Base-by-base conservation (phyloP, 768 basidiomycete species). In the Hypholoma sublateritium region DNA sequence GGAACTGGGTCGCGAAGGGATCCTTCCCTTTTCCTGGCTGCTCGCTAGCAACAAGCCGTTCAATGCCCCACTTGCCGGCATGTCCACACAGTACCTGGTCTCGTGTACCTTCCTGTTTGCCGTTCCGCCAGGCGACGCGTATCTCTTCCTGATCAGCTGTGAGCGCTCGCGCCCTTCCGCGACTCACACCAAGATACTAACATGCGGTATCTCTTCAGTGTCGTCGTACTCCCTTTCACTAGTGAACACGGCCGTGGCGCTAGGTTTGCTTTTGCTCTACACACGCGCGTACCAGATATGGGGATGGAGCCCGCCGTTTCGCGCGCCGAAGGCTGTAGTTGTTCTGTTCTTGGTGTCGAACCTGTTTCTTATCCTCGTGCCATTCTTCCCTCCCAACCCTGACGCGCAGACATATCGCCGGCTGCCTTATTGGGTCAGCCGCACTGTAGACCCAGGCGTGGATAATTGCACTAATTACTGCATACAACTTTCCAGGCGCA, bases 1-100 rank as follows among this genome's bases (percentile, higher is more conserved):
- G 65, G 88, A 89, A 67, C 75, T 89, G 3, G 89, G 88, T 0
- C 77, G 87, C 13, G 88, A 90, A 62, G 88, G 86, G 1, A 74
- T 89, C 22, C 72, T 90, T 7, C 89, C 89, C 0, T 84, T 71
- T 60, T 81, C 90, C 0, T 75, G 77, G 1, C 80, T 88, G 66
- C 89, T 91, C 61, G 81, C 88, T 1, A 86, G 83, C 65, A 89
- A 83, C 66, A 82, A 83, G 59, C 89, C 89, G 0, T 91, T 88
- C 70, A 74, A 78, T 56, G 82, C 88, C 0, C 91, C 91, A 0
- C 67, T 87, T 1, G 74, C 82, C 0, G 88, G 87, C 0, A 72
- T 92, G 3, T 78, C 84, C 46, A 72, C 78, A 0, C 87, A 89
- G 61, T 91, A 84, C 69, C 17, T 82, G 5, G 64, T 88, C 14